Base-by-base conservation (phyloP, 2,329 filamentous ascomycete species). In the Karstenula rhodostoma region DNA sequence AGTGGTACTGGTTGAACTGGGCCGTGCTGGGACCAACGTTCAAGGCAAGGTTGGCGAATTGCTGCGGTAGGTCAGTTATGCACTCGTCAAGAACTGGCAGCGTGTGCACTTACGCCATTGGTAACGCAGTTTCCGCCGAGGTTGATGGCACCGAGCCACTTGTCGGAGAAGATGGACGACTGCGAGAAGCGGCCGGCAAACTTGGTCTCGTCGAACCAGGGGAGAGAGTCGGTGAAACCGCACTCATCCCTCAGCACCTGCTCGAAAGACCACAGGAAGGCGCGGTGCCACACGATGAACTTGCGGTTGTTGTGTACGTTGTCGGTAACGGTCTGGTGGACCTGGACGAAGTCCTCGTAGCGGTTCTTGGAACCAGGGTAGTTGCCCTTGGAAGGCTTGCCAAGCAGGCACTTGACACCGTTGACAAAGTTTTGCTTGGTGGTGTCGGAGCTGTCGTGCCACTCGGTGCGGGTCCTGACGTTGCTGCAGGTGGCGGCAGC, bases 261-360 rank as follows among this genome's bases (percentile, higher is more conserved):
- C 67, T 83, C 80, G 61, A 80, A 81, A 4, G 71, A 67, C 72
- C 81, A 78, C 40, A 74, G 66, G 67, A 72, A 78, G 69, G 80
- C 79, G 40, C 80, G 73, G 70, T 82, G 80, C 80, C 80, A 82
- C 29, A 79, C 66, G 25, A 80, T 66, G 72, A 81, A 81, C 58
- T 76, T 77, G 54, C 62, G 49, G 61, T 71, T 77, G 32, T 63
- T 63, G 59, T 77, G 74, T 2, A 77, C 72, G 52, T 75, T 74
- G 50, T 69, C 69, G 0, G 73, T 77, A 23, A 75, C 60, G 3
- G 51, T 63, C 60, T 77, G 74, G 67, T 77, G 74, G 22, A 77
- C 67, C 27, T 72, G 69, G 35, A 76, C 72, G 17, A 76, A 49
- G 35, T 77, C 74, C 59, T 77, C 74, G 51, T 77, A 77, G 27